A percentile compares a stretch with the other conserved stretches of the same genome.
These are phyloP conservation scores for Camelina sativa DNA, from an alignment of 345 rosid genomes.

Conservation along the genomic window DNA sequence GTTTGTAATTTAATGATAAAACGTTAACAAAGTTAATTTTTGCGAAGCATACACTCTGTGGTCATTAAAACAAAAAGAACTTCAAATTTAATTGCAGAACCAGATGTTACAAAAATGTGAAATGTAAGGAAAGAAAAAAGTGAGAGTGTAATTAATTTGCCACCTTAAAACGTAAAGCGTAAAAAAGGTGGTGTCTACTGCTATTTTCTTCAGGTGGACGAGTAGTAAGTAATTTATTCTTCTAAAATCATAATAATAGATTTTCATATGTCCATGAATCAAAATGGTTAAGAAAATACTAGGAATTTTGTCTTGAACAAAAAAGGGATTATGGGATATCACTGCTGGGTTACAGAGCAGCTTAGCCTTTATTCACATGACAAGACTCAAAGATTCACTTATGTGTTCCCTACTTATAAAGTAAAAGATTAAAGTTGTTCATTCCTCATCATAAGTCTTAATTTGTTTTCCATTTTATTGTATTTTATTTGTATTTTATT, in stretches of 20 bases:
- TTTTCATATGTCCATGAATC: background rate
- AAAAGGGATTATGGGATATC: constrained; percentile 26
- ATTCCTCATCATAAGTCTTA: constrained; percentile 42
- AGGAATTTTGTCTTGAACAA: constrained; percentile 16
- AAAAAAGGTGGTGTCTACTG: background rate
- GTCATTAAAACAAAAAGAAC: no score
- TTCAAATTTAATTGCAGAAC: no score
- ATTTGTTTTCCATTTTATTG: constrained; percentile 22
- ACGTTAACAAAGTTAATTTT: no score
- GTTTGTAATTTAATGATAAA: no score
- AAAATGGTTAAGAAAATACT: constrained; percentile 24
- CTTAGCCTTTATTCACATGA: constrained; percentile 47
- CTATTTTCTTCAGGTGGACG: background rate
- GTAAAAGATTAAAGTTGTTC: constrained; percentile 47
- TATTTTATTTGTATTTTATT: background rate
- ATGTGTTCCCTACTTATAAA: constrained; percentile 53
- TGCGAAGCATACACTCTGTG: no score
- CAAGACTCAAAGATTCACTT: constrained; percentile 61
- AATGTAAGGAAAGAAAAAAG: no score
- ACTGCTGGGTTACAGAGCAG: constrained; percentile 41
- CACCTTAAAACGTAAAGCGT: no score
- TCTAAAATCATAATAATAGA: background rate
- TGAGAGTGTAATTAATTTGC: no score
- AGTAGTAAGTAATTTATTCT: background rate
- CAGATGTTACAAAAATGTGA: no score